These are phyloP conservation scores for Termitomyces sp. DNA, from an alignment of 768 basidiomycete genomes.

Conservation along the genomic window DNA sequence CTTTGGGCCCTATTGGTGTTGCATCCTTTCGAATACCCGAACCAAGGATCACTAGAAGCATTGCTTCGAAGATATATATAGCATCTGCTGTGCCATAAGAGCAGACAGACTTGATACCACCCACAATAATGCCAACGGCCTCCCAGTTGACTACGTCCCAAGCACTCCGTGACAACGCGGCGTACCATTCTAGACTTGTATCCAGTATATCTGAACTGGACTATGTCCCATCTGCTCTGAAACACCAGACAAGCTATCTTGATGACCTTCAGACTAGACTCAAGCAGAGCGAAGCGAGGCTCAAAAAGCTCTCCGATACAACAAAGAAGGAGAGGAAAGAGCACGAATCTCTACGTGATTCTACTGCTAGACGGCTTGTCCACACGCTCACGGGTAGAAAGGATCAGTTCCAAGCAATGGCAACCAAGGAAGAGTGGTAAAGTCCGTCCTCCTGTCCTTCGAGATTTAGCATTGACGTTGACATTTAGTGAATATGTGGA, in stretches of 20 bases:
- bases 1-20: too few relatives aligned
- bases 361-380: constrained; percentile 33
- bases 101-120: background rate
- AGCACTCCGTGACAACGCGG: constrained; percentile 32
- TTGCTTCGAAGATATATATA: background rate
- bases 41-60: too few relatives aligned
- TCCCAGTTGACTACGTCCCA: constrained; percentile 24
- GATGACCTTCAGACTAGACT: constrained; percentile 29
- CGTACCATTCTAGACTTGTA: constrained; percentile 35
- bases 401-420: constrained; percentile 38
- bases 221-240: constrained; percentile 34
- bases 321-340: constrained; percentile 45
- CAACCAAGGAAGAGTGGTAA: constrained; percentile 43
- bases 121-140: background rate
- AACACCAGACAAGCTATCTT: constrained; percentile 33
- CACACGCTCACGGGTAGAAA: constrained; percentile 37
- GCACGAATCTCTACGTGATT: constrained; percentile 37
- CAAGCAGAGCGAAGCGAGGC: constrained; percentile 17
- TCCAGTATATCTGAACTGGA: constrained; percentile 32
- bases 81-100: background rate
- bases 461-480: background rate
- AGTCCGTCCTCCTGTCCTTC: constrained; percentile 1
- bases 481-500: constrained; percentile 40
- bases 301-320: constrained; percentile 27
- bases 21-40: too few relatives aligned